Percentiles rank a stretch among this genome's conserved stretches.
Conservation (phyloP, 805 yeast species). For the Sungouiozyma ichnusensis region DNA sequence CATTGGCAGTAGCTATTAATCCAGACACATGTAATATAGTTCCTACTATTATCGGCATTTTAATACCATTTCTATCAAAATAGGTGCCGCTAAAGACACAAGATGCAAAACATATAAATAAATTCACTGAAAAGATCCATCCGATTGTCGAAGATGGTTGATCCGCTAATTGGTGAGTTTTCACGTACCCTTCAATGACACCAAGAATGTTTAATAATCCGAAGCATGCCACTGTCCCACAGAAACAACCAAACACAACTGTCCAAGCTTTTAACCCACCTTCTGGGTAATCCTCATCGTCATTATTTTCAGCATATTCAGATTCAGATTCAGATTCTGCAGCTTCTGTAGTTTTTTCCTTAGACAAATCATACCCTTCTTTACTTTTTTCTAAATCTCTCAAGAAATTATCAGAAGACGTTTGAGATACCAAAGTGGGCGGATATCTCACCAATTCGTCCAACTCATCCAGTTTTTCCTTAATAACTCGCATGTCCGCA, state of each 20-base stretch:
- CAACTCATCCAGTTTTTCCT: not conserved
- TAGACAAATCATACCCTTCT: not conserved
- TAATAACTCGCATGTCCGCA: not conserved
- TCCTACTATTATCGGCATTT: slow-evolving; percentile 33
- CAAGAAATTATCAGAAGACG: not conserved
- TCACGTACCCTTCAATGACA: slow-evolving; percentile 50
- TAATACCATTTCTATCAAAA: slow-evolving; percentile 46
- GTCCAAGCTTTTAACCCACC: slow-evolving; percentile 50
- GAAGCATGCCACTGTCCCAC: slow-evolving; percentile 43
- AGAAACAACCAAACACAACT: slow-evolving; percentile 48
- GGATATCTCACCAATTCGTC: not conserved
- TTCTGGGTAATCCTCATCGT: slow-evolving; percentile 35
- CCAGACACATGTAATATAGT: slow-evolving; percentile 36
- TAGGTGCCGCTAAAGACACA: slow-evolving; percentile 47
- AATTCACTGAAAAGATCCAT: slow-evolving; percentile 55
- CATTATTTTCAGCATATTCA: slow-evolving; percentile 3
- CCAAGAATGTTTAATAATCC: slow-evolving; percentile 53
- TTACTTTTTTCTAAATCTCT: not conserved
- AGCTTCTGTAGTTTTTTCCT: slow-evolving; percentile 5
- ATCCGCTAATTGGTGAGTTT: slow-evolving; percentile 41
- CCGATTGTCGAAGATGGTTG: slow-evolving; percentile 40
- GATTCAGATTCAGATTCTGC: not conserved
- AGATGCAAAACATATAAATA: slow-evolving; percentile 38
- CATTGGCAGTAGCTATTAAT: slow-evolving; percentile 41
- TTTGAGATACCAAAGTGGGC: not conserved